phyloP scores from a whole-genome alignment of 2,329 filamentous ascomycete genomes.

The Chaetoscypha palmicola region DNA sequence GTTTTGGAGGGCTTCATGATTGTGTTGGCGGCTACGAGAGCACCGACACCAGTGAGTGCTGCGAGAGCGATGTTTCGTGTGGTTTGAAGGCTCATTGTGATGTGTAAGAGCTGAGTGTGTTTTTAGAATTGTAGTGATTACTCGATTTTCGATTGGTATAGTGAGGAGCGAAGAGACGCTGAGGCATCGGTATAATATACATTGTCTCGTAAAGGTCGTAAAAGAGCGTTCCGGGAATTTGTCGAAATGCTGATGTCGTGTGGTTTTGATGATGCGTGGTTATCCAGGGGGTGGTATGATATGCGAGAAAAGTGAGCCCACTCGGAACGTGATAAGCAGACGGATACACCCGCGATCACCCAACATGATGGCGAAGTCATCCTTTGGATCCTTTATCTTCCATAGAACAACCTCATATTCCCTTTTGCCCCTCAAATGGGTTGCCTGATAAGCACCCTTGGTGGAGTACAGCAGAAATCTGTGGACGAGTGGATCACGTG shows the following conservation, averaged over 20 bases:
- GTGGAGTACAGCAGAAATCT: too few species aligned
- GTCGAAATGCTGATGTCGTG: background rate
- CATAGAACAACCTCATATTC: too few species aligned
- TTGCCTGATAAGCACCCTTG: too few species aligned
- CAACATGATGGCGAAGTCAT: background rate
- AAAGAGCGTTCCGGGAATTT: background rate
- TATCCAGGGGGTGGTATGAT: slow-evolving; percentile 5
- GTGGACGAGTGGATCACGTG: background rate
- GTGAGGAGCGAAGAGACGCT: background rate
- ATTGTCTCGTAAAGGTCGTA: background rate
- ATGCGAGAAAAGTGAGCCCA: slow-evolving; percentile 4
- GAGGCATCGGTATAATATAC: background rate
- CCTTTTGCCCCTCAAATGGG: too few species aligned
- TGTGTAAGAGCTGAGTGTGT: background rate
- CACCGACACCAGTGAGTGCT: slow-evolving; percentile 15
- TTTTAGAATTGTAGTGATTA: background rate
- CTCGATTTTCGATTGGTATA: background rate
- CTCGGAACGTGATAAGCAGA: background rate
- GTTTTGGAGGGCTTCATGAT: slow-evolving; percentile 12
- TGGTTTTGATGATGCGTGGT: slow-evolving; percentile 1
- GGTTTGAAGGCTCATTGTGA: too few species aligned
- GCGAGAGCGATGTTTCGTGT: slow-evolving; percentile 9
- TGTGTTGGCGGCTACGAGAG: slow-evolving; percentile 11
- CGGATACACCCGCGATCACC: slow-evolving; percentile 3
- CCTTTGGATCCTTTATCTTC: too few species aligned